These are phyloP conservation scores for Tetrahymena elliotti DNA, from an alignment of 73 alveolate genomes.

Conservation along the genomic window DNA sequence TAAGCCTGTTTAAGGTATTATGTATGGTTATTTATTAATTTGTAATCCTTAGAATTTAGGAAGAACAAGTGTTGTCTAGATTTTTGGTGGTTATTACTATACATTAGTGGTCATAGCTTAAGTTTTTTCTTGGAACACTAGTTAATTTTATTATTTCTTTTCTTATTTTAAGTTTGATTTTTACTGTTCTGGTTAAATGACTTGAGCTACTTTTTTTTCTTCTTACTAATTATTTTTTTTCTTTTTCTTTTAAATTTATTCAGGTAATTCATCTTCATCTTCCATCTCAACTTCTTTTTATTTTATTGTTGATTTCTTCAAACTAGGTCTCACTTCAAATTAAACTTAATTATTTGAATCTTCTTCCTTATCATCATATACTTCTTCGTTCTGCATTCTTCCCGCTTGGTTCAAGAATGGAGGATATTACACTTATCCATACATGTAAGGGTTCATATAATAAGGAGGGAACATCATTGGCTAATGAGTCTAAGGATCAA, in stretches of 20 bases:
- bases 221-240: not conserved
- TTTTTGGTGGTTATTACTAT: not conserved
- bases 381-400: not conserved
- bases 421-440: not conserved
- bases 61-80: not conserved
- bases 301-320: not conserved
- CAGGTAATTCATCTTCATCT: not conserved
- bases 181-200: not conserved
- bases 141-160: not conserved
- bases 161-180: not conserved
- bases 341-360: not conserved
- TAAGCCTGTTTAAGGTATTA: not conserved
- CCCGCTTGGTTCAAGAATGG: not conserved
- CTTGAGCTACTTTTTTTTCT: not conserved
- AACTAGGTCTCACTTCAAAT: not conserved
- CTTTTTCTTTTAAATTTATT: not conserved
- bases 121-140: not conserved
- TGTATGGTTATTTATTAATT: not conserved
- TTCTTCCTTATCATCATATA: not conserved
- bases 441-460: not conserved
- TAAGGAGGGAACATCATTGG: not conserved
- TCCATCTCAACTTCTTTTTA: not conserved
- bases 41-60: not conserved
- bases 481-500: not conserved
- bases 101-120: not conserved